Evolutionary conservation across 1,139 yeast species (phyloP).

Genomic region (Geotrichum histeridarum): DNA sequence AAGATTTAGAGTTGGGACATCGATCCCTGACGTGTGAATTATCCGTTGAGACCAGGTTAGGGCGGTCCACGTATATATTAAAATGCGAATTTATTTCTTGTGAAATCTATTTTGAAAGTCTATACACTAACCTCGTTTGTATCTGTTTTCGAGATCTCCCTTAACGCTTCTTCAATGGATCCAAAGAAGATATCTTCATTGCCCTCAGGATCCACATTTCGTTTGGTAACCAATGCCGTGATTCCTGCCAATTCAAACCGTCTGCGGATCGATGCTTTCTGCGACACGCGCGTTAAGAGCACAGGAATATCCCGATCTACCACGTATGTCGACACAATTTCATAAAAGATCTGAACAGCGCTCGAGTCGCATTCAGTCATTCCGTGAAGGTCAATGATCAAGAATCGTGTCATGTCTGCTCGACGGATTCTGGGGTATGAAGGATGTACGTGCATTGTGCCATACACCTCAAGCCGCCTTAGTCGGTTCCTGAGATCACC

Average conservation of each 20-base stretch:
- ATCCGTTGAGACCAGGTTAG: neutral
- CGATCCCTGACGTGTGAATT: too few relatives aligned
- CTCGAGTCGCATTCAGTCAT: slow-evolving; percentile 85
- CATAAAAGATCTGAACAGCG: slow-evolving; percentile 70
- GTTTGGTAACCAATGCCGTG: slow-evolving; percentile 31
- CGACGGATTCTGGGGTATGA: slow-evolving; percentile 58
- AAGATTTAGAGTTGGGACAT: neutral
- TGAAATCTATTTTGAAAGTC: neutral
- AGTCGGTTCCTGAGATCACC: slow-evolving; percentile 74
- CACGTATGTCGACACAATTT: slow-evolving; percentile 51
- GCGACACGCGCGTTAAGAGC: slow-evolving; percentile 60
- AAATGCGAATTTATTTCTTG: neutral
- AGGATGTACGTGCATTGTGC: slow-evolving; percentile 81
- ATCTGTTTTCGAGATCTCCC: slow-evolving; percentile 23
- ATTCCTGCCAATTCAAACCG: slow-evolving; percentile 40
- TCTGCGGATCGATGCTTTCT: slow-evolving; percentile 38
- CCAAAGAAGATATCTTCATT: slow-evolving; percentile 30
- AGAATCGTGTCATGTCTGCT: slow-evolving; percentile 53
- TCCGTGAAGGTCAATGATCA: slow-evolving; percentile 80
- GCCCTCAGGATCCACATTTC: slow-evolving; percentile 11
- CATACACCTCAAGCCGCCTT: slow-evolving; percentile 74
- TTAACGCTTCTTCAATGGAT: slow-evolving; percentile 38
- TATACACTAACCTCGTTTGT: neutral
- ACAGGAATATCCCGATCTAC: slow-evolving; percentile 52
- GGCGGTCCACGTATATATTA: neutral